phyloP scores from a whole-genome alignment of 495 filamentous ascomycete genomes.

The Penicillium desertorum region DNA sequence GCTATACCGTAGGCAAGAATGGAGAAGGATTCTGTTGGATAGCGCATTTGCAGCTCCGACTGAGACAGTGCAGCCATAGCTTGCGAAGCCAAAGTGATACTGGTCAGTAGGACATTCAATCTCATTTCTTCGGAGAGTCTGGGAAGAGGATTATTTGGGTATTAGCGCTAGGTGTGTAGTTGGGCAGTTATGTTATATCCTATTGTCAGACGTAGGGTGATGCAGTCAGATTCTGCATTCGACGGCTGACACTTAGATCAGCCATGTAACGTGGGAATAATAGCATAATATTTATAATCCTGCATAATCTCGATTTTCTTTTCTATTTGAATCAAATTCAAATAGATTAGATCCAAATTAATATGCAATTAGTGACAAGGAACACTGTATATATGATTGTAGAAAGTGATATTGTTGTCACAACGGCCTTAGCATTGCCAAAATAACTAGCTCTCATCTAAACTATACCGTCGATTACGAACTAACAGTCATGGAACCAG shows the following conservation, averaged over 20 bases:
- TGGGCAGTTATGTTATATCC: background rate
- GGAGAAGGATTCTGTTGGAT: constrained; percentile 20
- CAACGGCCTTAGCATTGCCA: too few relatives aligned
- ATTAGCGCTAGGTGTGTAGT: background rate
- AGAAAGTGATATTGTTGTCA: too few relatives aligned
- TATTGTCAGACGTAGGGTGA: background rate
- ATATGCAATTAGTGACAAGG: background rate
- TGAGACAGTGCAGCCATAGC: constrained; percentile 5
- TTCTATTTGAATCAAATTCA: background rate
- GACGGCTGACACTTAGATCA: background rate
- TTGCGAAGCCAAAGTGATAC: constrained; percentile 12
- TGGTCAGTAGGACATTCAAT: background rate
- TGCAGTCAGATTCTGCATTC: background rate
- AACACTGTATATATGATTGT: background rate
- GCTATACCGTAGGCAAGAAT: constrained; percentile 22
- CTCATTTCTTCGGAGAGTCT: constrained; percentile 14
- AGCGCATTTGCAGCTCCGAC: constrained; percentile 18
- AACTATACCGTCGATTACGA: too few relatives aligned
- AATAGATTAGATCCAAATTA: background rate
- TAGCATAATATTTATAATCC: background rate
- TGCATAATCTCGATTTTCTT: background rate
- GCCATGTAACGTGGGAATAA: background rate
- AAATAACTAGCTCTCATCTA: too few relatives aligned
- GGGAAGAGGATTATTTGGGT: background rate
- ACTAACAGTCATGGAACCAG: too few relatives aligned